Evolutionary conservation across 176 grass and related monocot genomes (phyloP).

Genomic region (Puccinellia tenuiflora): DNA sequence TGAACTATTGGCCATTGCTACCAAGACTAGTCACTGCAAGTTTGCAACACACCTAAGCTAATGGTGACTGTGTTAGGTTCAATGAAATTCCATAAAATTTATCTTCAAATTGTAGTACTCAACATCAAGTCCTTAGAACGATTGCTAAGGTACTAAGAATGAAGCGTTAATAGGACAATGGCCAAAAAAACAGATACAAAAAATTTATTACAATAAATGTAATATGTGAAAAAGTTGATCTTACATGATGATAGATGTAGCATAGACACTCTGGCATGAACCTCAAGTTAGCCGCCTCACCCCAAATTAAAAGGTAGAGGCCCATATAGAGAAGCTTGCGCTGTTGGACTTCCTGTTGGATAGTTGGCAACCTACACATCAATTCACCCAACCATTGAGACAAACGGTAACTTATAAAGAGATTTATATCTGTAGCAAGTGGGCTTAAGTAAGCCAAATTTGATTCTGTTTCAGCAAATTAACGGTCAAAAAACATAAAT

Average conservation of each 20-base stretch:
- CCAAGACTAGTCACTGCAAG: not conserved
- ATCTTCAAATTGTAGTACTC: not conserved
- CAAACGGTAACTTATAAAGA: not conserved
- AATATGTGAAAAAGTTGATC: constrained; percentile 20
- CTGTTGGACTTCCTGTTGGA: constrained; percentile 98
- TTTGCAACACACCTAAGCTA: not conserved
- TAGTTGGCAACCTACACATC: constrained; percentile 77
- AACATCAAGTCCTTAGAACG: too few species aligned
- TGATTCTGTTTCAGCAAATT: not conserved
- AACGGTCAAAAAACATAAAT: not conserved
- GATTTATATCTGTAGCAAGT: not conserved
- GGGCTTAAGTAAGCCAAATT: not conserved
- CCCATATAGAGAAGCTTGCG: constrained; percentile 98
- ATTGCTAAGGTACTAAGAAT: not conserved
- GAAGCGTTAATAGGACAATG: not conserved
- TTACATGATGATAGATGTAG: constrained; percentile 99
- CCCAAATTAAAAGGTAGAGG: constrained; percentile 92
- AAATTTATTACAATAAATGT: not conserved
- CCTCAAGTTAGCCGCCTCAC: constrained; percentile 95
- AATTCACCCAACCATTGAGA: not conserved
- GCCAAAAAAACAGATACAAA: not conserved
- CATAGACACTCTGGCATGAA: constrained; percentile 98
- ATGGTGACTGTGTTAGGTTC: not conserved
- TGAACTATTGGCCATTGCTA: not conserved
- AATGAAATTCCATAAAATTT: not conserved